Base-by-base conservation (phyloP, 495 filamentous ascomycete species). In the Margaritispora aquatica region DNA sequence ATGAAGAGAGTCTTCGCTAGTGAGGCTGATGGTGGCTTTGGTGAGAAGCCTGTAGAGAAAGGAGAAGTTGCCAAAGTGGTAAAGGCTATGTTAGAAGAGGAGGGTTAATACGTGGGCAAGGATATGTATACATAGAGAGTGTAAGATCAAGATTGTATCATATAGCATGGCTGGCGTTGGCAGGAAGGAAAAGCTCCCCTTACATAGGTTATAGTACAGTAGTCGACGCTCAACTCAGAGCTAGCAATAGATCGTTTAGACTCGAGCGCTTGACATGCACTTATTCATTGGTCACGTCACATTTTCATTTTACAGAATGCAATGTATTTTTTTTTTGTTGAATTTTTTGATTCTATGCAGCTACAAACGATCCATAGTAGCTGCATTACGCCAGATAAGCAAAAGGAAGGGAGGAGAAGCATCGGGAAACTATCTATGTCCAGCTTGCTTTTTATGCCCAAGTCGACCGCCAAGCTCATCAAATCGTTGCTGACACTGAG, bases 21-120 rank as follows among this genome's bases (percentile, higher is more conserved):
- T 3, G 61, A 64, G 19, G 61, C 46, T 13, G 26, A 66, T 15
- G 66, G 59, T 9, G 38, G 38, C 10, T 44, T 44, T 44, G 38
- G 38, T 8, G 62, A 38, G 13, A 64, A 59, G 61, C 46, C 53
- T 3, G 64, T 66, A 2, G 66, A 69, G 21, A 66, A 56, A 47
- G 61, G 24, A 17, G 59, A 62, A 11, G 64, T 69, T 48, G 64
- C 57, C 34, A 62, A 51, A 46, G 58, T 66, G 26, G 64, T 64
- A 21, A 69, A 63, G 59, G 27, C 64, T 52, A 17, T 67, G 2
- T 44, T 69, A 34, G 59, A 10, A 51, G 47, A 50, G 20, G 26
- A 50, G 24, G 26, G 20, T 11, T 50, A 26, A 24, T 5, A n/a
- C 20, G 17, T n/a, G 5, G 11, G 8, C 13, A 24, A 24, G 21